Percentiles rank a stretch among this genome's conserved stretches.
These are phyloP conservation scores for Symbiodinium natans DNA, from an alignment of 73 alveolate genomes.

Conservation along the genomic window DNA sequence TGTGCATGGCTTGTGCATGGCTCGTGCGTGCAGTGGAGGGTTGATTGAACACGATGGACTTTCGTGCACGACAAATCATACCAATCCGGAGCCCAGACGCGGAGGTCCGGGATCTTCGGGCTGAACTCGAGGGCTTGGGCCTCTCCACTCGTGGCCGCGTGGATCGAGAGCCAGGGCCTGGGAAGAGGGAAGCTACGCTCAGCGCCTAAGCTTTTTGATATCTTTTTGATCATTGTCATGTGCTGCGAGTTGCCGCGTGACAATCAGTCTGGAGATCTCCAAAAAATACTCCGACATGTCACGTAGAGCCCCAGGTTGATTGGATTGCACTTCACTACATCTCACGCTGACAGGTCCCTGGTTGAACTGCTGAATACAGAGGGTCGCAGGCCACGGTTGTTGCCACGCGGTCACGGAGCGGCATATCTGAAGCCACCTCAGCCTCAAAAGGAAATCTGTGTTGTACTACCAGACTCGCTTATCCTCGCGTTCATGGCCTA, in stretches of 20 bases:
- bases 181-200: background rate
- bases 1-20: no score
- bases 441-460: no score
- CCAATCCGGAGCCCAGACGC: no score
- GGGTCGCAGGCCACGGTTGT: conserved; percentile 36
- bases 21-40: no score
- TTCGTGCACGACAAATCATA: no score
- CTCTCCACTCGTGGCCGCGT: conserved; percentile 47
- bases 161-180: background rate
- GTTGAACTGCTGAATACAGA: conserved; percentile 31
- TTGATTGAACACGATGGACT: background rate
- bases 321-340: background rate
- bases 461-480: no score
- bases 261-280: background rate
- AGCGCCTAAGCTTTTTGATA: background rate
- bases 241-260: background rate
- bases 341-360: background rate
- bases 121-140: conserved; percentile 50
- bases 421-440: no score
- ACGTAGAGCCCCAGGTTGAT: background rate
- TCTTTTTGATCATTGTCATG: no score
- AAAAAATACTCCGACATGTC: background rate
- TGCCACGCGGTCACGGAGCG: no score
- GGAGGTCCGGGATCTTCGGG: conserved; percentile 56
- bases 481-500: no score